These are phyloP conservation scores for Chaetomidium leptoderma DNA, from an alignment of 495 filamentous ascomycete species.

Conservation along the genomic window DNA sequence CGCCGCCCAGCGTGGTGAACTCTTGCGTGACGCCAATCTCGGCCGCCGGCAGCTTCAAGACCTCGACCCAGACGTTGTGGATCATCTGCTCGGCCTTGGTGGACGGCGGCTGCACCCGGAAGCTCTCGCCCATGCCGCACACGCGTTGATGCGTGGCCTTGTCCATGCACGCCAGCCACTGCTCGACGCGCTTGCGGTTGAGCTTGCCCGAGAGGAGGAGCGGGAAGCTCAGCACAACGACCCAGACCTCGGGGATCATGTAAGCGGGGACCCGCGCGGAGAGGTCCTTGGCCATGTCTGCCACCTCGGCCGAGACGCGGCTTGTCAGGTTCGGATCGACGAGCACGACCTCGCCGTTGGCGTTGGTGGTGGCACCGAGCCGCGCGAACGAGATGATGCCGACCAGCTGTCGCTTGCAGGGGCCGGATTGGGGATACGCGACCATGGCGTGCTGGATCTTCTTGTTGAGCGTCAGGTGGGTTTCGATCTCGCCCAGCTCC, in stretches of 20 bases:
- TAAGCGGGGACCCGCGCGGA: slow-evolving; percentile 33
- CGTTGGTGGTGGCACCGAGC: neutral
- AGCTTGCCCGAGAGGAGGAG: slow-evolving; percentile 50
- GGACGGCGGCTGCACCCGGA: too few relatives aligned
- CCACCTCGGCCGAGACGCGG: too few relatives aligned
- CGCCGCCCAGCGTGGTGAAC: too few relatives aligned
- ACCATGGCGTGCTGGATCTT: slow-evolving; percentile 20
- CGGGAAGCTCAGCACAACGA: slow-evolving; percentile 50
- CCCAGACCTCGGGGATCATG: slow-evolving; percentile 57
- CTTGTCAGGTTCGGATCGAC: neutral
- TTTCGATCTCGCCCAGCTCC: slow-evolving; percentile 49
- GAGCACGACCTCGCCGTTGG: slow-evolving; percentile 1
- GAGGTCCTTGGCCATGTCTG: neutral
- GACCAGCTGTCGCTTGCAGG: slow-evolving; percentile 22
- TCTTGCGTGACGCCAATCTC: too few relatives aligned
- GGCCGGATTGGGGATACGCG: slow-evolving; percentile 16
- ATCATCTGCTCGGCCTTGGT: too few relatives aligned
- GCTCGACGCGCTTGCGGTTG: slow-evolving; percentile 42
- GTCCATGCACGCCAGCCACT: slow-evolving; percentile 17
- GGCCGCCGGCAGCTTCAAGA: too few relatives aligned
- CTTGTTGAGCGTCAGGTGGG: slow-evolving; percentile 32
- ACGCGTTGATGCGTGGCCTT: too few relatives aligned
- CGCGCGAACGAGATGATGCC: slow-evolving; percentile 13
- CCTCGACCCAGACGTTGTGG: too few relatives aligned
- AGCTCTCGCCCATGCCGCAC: too few relatives aligned